Base-by-base conservation (phyloP, 441 rosid genomes). In the Sinapis alba region DNA sequence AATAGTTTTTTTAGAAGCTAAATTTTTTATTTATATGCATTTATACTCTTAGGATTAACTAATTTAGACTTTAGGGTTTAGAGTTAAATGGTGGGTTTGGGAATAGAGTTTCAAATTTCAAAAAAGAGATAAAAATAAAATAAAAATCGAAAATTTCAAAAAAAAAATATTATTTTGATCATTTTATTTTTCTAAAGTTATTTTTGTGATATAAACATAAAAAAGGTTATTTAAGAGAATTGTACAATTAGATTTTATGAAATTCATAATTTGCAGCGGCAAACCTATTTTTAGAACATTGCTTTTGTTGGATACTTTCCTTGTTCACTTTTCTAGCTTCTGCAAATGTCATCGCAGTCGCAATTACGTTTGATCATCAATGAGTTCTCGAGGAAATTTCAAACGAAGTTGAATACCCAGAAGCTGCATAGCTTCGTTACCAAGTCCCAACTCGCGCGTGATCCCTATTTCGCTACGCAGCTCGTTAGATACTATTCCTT, bases 391-490 rank as follows among this genome's bases (percentile, higher is more conserved):
- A 85, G 71, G 79, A 74, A 82, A 63, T 80, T 38, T 80, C 97
- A 81, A 63, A 80, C 86, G 21, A 83, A 81, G 10, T 65, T 79
- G 51, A 82, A 36, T 72, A 90, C 93, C 76, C 85, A 84, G 79
- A 86, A 83, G 36, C 81, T 93, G 6, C 98, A 93, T 12, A 89
- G 93, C 79, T 73, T 87, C 15, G 77, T 93, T 73, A 61, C 84
- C 51, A 86, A 80, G 68, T 51, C 87, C 43, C 68, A 60, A 51
- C 91, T 93, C 68, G 68, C 84, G 1, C 75, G 20, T 32, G 93
- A 95, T 54, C 92, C 96, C 0, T 95, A 83, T 80, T 95, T 83
- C 43, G 88, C 92, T 0, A 95, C 96, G 10, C 90, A 80, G 12
- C 68, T 89, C 21, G 56, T 84, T 0, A 80, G 90, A 60, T 51